phyloP scores from a whole-genome alignment of 352 stramenopile species.

The Globisporangium camurandrum region DNA sequence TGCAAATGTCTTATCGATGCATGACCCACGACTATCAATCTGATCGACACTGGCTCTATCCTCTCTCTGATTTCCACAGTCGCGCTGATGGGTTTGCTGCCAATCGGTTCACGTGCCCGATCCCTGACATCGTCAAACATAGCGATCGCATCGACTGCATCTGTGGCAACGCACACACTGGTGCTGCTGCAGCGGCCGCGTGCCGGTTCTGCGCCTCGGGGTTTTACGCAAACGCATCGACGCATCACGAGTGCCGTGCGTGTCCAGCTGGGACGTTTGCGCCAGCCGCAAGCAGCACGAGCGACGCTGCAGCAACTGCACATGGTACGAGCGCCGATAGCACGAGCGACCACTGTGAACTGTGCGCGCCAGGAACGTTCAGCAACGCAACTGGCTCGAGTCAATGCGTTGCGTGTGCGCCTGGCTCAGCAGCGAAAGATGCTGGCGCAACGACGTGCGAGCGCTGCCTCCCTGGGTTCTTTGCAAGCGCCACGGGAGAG shows the following conservation, averaged over 20 bases:
- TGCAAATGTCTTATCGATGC: slow-evolving; percentile 8
- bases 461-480: slow-evolving; percentile 18
- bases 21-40: neutral
- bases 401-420: slow-evolving; percentile 24
- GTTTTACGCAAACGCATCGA: slow-evolving; percentile 40
- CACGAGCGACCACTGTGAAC: slow-evolving; percentile 16
- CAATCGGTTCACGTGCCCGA: slow-evolving; percentile 20
- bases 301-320: neutral
- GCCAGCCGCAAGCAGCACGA: neutral
- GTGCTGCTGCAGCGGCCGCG: slow-evolving; percentile 2
- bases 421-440: slow-evolving; percentile 12
- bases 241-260: slow-evolving; percentile 24
- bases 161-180: neutral
- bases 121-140: neutral
- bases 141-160: slow-evolving; percentile 16
- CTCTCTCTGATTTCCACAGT: no score
- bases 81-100: slow-evolving; percentile 9
- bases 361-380: slow-evolving; percentile 43
- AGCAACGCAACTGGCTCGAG: slow-evolving; percentile 19
- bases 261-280: slow-evolving; percentile 28
- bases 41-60: no score
- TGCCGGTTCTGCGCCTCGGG: slow-evolving; percentile 30
- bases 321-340: no score
- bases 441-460: slow-evolving; percentile 11
- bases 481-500: slow-evolving; percentile 17